Conservation (phyloP, 495 filamentous ascomycete species). For the Talaromyces borbonicus region DNA sequence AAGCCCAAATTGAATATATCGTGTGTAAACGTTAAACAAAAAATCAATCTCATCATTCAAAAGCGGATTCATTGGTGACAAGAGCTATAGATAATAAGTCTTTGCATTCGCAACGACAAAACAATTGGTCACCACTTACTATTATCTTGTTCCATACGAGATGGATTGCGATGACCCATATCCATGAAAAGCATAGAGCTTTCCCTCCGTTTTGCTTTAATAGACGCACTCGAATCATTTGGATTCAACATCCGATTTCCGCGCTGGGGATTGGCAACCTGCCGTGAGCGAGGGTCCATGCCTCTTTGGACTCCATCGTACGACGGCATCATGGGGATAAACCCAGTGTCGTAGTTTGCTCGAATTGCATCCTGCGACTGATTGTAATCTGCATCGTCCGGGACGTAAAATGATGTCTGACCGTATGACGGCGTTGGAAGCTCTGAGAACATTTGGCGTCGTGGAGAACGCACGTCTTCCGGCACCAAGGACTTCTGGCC, state of each 20-base stretch:
- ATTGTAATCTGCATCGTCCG: slow-evolving; percentile 15
- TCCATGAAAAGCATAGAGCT: slow-evolving; percentile 51
- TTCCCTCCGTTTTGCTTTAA: slow-evolving; percentile 46
- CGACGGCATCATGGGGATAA: slow-evolving; percentile 51
- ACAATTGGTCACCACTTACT: slow-evolving; percentile 11
- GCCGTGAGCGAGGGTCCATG: slow-evolving; percentile 20
- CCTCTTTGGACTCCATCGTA: slow-evolving; percentile 35
- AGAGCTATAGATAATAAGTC: slow-evolving; percentile 2
- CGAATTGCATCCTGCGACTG: slow-evolving; percentile 16
- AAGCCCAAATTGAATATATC: too few species aligned
- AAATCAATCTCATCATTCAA: slow-evolving; percentile 10
- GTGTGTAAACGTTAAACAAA: neutral
- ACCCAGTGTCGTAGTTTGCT: slow-evolving; percentile 43
- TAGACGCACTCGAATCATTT: slow-evolving; percentile 25
- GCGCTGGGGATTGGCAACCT: slow-evolving; percentile 17
- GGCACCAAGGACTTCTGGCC: slow-evolving; percentile 31
- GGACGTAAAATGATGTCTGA: slow-evolving; percentile 45
- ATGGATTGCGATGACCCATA: slow-evolving; percentile 17
- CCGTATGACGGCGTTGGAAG: slow-evolving; percentile 56
- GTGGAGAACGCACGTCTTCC: slow-evolving; percentile 56
- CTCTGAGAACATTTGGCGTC: slow-evolving; percentile 57
- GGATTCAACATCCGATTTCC: slow-evolving; percentile 33
- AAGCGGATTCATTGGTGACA: slow-evolving; percentile 8
- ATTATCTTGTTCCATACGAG: slow-evolving; percentile 15
- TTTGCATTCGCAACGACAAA: neutral